Conservation (phyloP, 129 eudicot species). For the Saposhnikovia divaricata region DNA sequence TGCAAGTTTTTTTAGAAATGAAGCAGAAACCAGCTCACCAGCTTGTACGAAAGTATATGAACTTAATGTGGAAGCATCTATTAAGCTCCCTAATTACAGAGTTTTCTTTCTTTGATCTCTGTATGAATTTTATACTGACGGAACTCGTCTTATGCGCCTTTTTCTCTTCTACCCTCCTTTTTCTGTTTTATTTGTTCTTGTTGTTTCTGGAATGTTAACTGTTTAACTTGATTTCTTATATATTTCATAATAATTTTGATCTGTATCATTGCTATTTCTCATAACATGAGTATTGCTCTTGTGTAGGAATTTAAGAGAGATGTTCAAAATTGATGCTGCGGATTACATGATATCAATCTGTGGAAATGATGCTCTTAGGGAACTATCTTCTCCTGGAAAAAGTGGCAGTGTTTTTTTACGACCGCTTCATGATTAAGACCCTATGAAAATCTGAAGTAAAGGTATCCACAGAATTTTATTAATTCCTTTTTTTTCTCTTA, state of each 20-base stretch:
- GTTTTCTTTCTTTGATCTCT: not conserved
- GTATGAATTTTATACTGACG: not conserved
- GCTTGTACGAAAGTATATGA: not conserved
- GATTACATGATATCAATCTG: conserved; percentile 98
- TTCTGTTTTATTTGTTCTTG: not conserved
- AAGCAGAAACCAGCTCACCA: not conserved
- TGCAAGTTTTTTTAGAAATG: not conserved
- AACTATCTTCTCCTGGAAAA: conserved; percentile 96
- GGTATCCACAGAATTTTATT: conserved; percentile 33
- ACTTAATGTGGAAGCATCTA: not conserved
- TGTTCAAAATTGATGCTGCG: conserved; percentile 95
- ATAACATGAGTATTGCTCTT: not conserved
- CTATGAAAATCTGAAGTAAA: conserved; percentile 87
- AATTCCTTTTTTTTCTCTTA: not conserved
- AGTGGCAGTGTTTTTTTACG: conserved; percentile 98
- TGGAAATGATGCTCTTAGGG: conserved; percentile 94
- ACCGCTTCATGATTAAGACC: conserved; percentile 95
- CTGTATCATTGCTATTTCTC: not conserved
- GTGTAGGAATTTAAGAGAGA: conserved; percentile 75
- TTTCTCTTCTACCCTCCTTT: not conserved
- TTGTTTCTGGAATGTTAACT: not conserved
- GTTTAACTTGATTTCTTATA: not conserved
- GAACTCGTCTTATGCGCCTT: not conserved
- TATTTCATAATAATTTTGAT: not conserved
- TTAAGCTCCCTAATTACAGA: not conserved